Percentiles rank a stretch among this genome's conserved stretches.
These are phyloP conservation scores for Syncephalastrum contaminatum DNA, from an alignment of 371 early-diverging fungal species.

Conservation along the genomic window DNA sequence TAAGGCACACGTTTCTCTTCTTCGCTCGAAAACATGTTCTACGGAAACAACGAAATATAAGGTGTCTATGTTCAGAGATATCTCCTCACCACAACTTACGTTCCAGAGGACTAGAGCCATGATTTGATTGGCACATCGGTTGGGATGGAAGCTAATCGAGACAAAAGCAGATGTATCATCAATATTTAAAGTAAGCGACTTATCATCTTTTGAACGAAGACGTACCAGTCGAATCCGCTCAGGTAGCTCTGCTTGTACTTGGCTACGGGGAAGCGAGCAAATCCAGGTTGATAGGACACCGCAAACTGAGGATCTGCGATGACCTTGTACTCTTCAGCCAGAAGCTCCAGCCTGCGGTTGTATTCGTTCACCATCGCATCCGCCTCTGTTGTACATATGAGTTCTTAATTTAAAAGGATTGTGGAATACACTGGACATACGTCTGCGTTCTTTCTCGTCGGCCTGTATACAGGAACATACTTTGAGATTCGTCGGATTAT, in stretches of 20 bases:
- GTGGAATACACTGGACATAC: slow-evolving; percentile 26
- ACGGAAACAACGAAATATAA: background rate
- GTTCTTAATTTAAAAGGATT: background rate
- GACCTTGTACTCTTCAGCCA: slow-evolving; percentile 50
- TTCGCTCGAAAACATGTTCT: slow-evolving; percentile 59
- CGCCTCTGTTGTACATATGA: slow-evolving; percentile 34
- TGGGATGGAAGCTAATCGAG: slow-evolving; percentile 63
- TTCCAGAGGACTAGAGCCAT: slow-evolving; percentile 68
- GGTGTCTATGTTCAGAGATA: background rate
- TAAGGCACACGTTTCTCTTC: slow-evolving; percentile 34
- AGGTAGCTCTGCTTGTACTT: slow-evolving; percentile 56
- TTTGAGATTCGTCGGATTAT: slow-evolving; percentile 47
- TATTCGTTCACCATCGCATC: slow-evolving; percentile 55
- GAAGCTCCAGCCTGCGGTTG: slow-evolving; percentile 51
- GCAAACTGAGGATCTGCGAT: slow-evolving; percentile 44
- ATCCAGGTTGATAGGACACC: slow-evolving; percentile 62
- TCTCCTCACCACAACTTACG: slow-evolving; percentile 28
- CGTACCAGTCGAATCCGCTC: slow-evolving; percentile 65
- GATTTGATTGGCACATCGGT: slow-evolving; percentile 59
- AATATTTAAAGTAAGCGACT: too few relatives aligned
- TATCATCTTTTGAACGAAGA: background rate
- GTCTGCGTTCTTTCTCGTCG: slow-evolving; percentile 42
- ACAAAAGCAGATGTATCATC: background rate
- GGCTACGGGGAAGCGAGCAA: slow-evolving; percentile 54
- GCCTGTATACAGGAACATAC: slow-evolving; percentile 58